Conservation (phyloP, 257 asterid genomes). For the Ilex asprella region DNA sequence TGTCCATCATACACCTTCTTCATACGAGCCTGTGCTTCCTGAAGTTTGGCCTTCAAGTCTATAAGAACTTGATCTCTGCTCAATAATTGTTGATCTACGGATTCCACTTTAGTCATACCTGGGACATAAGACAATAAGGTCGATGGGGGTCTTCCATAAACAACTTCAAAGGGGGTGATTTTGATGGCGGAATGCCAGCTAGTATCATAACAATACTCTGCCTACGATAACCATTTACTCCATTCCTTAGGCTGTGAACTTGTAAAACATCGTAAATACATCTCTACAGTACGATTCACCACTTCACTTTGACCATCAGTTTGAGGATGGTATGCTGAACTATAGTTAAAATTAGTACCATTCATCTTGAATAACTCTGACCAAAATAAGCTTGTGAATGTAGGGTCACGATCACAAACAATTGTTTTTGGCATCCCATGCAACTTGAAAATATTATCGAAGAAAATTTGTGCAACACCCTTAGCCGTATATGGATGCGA, state of each 20-base stretch:
- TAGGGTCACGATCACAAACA: neutral
- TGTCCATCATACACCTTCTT: neutral
- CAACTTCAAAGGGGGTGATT: neutral
- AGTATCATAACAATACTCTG: neutral
- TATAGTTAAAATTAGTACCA: too few relatives aligned
- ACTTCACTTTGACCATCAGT: too few relatives aligned
- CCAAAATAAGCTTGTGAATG: neutral
- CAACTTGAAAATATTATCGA: neutral
- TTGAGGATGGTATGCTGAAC: too few relatives aligned
- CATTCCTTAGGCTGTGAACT: neutral
- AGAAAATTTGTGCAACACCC: neutral
- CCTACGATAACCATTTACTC: neutral
- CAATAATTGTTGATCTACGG: neutral
- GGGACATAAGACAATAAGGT: neutral
- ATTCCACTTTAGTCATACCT: neutral
- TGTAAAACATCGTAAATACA: too few relatives aligned
- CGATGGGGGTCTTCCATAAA: neutral
- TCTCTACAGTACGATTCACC: too few relatives aligned
- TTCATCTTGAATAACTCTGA: neutral
- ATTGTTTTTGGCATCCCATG: constrained; percentile 5
- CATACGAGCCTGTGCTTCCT: too few relatives aligned
- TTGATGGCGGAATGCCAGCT: neutral
- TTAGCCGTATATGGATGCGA: neutral
- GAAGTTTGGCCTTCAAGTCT: neutral
- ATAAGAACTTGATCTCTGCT: neutral